Evolutionary conservation across 192 early-diverging fungal species (phyloP), one percentile per base, ranked within the genome.

Genomic region (Gaertneriomyces semiglobifer): DNA sequence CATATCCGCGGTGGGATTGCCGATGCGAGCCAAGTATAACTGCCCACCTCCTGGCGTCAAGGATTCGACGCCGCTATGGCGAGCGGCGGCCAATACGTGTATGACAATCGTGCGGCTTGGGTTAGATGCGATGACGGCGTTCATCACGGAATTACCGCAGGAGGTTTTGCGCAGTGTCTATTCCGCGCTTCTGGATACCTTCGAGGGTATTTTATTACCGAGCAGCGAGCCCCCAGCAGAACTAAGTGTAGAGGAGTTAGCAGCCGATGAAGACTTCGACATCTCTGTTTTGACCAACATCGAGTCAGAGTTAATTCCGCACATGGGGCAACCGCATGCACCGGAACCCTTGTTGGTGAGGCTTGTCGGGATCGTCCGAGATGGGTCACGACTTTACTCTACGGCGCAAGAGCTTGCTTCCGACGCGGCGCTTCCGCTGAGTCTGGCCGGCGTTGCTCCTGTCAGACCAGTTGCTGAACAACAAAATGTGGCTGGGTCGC

Each of bases 41-140:
- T 90, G 92, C 48, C 91, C 92, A 10, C 67, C 77, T n/a, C 81
- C 87, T 7, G 86, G 78, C 19, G 82, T 77, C 44, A 86, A 90
- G 67, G 83, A 88, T 82, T 63, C 81, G 5, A 82, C 80, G 18
- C 86, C 89, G 55, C 66, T 94, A 5, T 94, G 90, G 92, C 86
- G 86, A 67, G 67, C 74, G 6, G 86, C 90, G 6, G 86, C 84
- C 0, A 86, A 69, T 33, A 81, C 84, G 6, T 83, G 84, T 11
- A 80, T 88, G 39, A 67, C 89, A 41, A 76, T 86, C 62, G 56
- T 69, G 82, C 11, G 71, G 71, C 43, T 68, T 46, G 60, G 77
- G 73, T 45, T 83, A 71, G 47, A 64, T 67, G 51, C 70, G 71
- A 77, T 65, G 53, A 44, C 67, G 14, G 41, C 20, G 16, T 74